Conservation (phyloP, 257 asterid genomes). For the Avicennia marina region DNA sequence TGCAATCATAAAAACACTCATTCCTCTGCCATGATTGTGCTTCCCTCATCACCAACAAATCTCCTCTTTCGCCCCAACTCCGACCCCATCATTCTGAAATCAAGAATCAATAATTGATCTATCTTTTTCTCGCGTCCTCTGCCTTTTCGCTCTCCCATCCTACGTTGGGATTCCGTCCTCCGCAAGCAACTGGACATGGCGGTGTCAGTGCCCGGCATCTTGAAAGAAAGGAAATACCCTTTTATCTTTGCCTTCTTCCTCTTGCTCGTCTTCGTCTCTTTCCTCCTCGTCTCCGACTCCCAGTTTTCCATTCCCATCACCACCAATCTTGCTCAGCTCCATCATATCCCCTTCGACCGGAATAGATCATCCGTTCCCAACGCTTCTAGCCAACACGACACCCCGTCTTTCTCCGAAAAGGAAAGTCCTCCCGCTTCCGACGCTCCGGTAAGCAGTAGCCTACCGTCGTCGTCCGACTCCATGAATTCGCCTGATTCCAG, state of each 20-base stretch:
- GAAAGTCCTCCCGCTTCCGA: background rate
- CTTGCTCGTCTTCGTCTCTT: conserved; percentile 49
- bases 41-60: background rate
- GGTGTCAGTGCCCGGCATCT: conserved; percentile 44
- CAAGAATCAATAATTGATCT: background rate
- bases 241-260: conserved; percentile 62
- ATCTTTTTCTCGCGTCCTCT: background rate
- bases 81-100: background rate
- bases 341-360: background rate
- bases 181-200: conserved; percentile 34
- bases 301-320: conserved; percentile 42
- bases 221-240: conserved; percentile 71
- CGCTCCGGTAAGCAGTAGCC: background rate
- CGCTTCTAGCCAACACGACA: background rate
- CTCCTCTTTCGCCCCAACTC: no score
- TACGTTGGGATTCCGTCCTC: background rate
- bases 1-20: conserved; percentile 1
- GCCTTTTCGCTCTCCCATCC: background rate
- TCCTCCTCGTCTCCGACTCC: conserved; percentile 62
- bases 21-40: conserved; percentile 1
- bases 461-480: background rate
- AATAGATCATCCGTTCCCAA: background rate
- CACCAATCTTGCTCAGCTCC: conserved; percentile 28
- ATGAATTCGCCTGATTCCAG: background rate
- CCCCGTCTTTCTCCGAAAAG: background rate